phyloP scores from a whole-genome alignment of 2,329 filamentous ascomycete species.

The Zymoseptoria passerinii region DNA sequence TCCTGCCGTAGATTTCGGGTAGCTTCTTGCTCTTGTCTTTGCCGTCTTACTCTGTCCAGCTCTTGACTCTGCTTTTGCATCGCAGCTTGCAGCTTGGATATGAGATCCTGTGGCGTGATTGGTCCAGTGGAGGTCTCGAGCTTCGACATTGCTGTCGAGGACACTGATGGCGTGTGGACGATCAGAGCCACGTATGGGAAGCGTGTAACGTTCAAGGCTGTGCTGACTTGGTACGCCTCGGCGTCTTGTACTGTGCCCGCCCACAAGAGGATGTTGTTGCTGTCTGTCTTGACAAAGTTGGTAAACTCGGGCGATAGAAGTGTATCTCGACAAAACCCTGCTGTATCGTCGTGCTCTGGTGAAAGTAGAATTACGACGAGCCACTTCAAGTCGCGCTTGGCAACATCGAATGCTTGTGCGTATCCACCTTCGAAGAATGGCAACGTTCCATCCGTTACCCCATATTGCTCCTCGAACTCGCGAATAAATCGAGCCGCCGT shows the following conservation, averaged over 20 bases:
- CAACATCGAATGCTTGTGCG: constrained; percentile 79
- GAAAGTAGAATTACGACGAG: constrained; percentile 81
- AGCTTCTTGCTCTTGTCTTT: constrained; percentile 70
- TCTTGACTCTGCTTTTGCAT: constrained; percentile 70
- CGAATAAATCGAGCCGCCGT: constrained; percentile 81
- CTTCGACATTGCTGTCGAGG: constrained; percentile 82
- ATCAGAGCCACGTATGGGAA: constrained; percentile 85
- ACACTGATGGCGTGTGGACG: constrained; percentile 77
- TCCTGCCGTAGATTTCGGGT: constrained; percentile 73
- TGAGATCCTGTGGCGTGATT: constrained; percentile 59
- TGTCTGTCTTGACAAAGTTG: constrained; percentile 62
- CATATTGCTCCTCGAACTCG: constrained; percentile 93
- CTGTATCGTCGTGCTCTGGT: constrained; percentile 89
- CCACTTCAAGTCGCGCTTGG: constrained; percentile 86
- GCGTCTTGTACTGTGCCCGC: constrained; percentile 86
- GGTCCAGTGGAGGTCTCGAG: constrained; percentile 70
- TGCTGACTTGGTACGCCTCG: constrained; percentile 89
- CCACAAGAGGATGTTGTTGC: constrained; percentile 81
- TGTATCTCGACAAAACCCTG: constrained; percentile 71
- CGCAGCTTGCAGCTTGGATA: constrained; percentile 64
- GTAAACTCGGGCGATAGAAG: constrained; percentile 68
- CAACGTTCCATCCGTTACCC: constrained; percentile 49
- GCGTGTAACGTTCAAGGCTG: constrained; percentile 78
- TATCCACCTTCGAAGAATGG: constrained; percentile 84
- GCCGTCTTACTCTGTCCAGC: constrained; percentile 63